A percentile compares a stretch with the other conserved stretches of the same genome.
phyloP scores from a whole-genome alignment of 306 rosid species.

The Morella rubra region DNA sequence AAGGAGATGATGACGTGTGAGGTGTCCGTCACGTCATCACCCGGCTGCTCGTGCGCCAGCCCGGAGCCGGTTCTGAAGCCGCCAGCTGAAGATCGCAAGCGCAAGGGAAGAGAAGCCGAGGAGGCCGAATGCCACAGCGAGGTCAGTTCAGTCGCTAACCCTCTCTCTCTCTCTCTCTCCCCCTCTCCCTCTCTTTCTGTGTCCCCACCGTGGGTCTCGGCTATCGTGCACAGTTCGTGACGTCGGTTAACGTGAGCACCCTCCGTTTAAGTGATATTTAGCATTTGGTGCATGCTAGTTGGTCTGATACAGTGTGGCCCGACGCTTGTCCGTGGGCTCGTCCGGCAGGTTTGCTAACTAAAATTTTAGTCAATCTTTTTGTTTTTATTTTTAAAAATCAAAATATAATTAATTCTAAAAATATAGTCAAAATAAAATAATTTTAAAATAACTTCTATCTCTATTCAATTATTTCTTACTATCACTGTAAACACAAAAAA shows the following conservation, averaged over 20 bases:
- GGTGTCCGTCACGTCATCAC: constrained; percentile 53
- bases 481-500: too few species aligned
- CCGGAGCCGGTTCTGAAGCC: constrained; percentile 40
- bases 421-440: too few species aligned
- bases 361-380: too few species aligned
- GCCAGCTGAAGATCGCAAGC: constrained; percentile 51
- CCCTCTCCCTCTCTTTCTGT: constrained; percentile 25
- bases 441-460: too few species aligned
- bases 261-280: neutral
- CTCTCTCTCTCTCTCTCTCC: neutral
- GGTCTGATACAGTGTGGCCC: too few species aligned
- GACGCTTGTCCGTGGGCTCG: neutral
- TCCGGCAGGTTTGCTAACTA: too few species aligned
- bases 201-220: constrained; percentile 18
- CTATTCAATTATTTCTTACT: too few species aligned
- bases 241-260: constrained; percentile 31
- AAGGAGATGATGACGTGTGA: constrained; percentile 41
- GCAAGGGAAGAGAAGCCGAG: constrained; percentile 52
- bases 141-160: constrained; percentile 43
- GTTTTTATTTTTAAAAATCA: too few species aligned
- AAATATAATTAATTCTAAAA: too few species aligned
- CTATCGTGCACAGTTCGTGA: constrained; percentile 33
- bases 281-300: constrained; percentile 15
- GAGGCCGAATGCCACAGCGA: constrained; percentile 52
- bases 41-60: constrained; percentile 50